These are phyloP conservation scores for Xylariales sp. DNA, from an alignment of 2,329 filamentous ascomycete species.

Conservation along the genomic window DNA sequence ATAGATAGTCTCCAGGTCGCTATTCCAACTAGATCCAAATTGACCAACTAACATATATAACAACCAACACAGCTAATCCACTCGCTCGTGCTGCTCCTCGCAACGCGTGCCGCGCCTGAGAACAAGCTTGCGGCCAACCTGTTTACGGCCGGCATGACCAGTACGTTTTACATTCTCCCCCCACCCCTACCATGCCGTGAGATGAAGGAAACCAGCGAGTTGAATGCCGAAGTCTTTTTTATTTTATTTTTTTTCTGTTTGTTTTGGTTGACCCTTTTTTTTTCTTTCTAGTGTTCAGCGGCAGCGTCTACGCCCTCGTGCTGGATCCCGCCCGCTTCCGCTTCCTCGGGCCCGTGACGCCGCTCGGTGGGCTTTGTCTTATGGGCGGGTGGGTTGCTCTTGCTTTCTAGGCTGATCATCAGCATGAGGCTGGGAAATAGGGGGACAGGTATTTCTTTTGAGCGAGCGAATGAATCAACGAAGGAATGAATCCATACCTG, in stretches of 20 bases:
- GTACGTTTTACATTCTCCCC: slow-evolving; percentile 24
- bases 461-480: too few relatives aligned
- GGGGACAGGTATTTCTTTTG: neutral
- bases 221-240: too few relatives aligned
- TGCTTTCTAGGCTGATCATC: slow-evolving; percentile 42
- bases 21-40: too few relatives aligned
- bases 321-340: slow-evolving; percentile 71
- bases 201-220: too few relatives aligned
- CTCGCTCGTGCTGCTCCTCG: slow-evolving; percentile 68
- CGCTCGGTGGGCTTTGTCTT: slow-evolving; percentile 71
- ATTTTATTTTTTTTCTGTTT: too few relatives aligned
- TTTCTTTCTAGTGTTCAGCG: slow-evolving; percentile 65
- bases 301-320: slow-evolving; percentile 72
- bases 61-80: slow-evolving; percentile 67
- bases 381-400: slow-evolving; percentile 71
- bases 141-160: slow-evolving; percentile 73
- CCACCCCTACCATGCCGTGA: too few relatives aligned
- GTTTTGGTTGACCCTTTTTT: too few relatives aligned
- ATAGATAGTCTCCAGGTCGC: too few relatives aligned
- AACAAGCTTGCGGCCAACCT: slow-evolving; percentile 67
- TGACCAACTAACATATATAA: neutral
- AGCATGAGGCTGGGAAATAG: neutral
- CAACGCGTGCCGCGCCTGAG: slow-evolving; percentile 62
- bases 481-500: too few relatives aligned
- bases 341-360: slow-evolving; percentile 72